Percentiles rank a stretch among this genome's conserved stretches.
Evolutionary conservation across 345 rosid species (phyloP).

Genomic region (Cardamine occulta): DNA sequence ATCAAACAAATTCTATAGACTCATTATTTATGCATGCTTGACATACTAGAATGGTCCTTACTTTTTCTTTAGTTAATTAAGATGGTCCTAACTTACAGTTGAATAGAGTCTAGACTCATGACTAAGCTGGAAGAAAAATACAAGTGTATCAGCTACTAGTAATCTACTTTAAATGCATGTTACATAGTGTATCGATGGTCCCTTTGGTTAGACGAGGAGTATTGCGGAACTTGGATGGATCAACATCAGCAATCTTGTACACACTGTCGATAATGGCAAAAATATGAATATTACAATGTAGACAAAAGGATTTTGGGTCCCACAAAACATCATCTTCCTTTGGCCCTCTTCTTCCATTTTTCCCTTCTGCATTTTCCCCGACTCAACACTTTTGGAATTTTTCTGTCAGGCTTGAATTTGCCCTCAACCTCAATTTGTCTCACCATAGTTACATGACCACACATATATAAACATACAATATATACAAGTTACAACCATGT

Average conservation of each 20-base stretch:
- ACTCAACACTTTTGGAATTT: constrained; percentile 41
- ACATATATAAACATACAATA: not conserved
- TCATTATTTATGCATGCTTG: constrained; percentile 40
- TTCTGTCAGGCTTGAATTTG: constrained; percentile 39
- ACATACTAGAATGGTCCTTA: constrained; percentile 39
- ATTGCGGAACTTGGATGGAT: constrained; percentile 30
- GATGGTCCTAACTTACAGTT: constrained; percentile 43
- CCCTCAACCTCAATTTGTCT: constrained; percentile 31
- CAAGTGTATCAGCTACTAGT: constrained; percentile 38
- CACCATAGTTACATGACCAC: constrained; percentile 31
- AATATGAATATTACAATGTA: constrained; percentile 24
- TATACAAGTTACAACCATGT: constrained; percentile 4
- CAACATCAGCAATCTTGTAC: constrained; percentile 29
- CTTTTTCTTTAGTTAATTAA: constrained; percentile 15
- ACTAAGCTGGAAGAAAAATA: constrained; percentile 34
- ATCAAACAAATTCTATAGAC: constrained; percentile 22
- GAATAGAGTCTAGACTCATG: constrained; percentile 42
- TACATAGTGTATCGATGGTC: constrained; percentile 35
- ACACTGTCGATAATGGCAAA: constrained; percentile 29
- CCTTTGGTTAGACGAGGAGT: constrained; percentile 44
- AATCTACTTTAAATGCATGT: constrained; percentile 33
- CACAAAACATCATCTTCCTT: constrained; percentile 33
- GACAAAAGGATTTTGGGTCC: constrained; percentile 35
- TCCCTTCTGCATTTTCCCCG: constrained; percentile 27
- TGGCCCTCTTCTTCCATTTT: constrained; percentile 20